These are phyloP conservation scores for Lachnellula cervina DNA, from an alignment of 2,329 filamentous ascomycete genomes.

Conservation along the genomic window DNA sequence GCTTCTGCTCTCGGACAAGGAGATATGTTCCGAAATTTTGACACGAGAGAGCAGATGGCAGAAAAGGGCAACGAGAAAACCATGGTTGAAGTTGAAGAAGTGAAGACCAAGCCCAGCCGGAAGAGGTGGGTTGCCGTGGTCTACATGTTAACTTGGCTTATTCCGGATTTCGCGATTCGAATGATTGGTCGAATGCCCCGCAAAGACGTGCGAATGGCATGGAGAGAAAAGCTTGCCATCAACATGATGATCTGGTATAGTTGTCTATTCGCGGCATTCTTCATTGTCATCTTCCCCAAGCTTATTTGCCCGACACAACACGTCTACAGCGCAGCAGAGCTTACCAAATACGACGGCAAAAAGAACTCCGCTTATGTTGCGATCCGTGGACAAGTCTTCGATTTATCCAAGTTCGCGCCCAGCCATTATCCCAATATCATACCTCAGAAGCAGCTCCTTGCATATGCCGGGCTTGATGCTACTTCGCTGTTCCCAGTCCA, in stretches of 20 bases:
- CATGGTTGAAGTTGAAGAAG: conserved; percentile 84
- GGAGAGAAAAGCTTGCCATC: conserved; percentile 97
- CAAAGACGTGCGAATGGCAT: conserved; percentile 90
- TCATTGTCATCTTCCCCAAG: conserved; percentile 82
- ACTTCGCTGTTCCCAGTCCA: conserved; percentile 88
- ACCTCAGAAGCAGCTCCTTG: conserved; percentile 56
- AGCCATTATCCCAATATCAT: conserved; percentile 69
- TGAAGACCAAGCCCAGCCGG: conserved; percentile 69
- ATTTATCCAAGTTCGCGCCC: conserved; percentile 68
- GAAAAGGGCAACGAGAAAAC: conserved; percentile 91
- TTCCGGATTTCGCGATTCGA: conserved; percentile 79
- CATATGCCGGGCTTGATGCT: conserved; percentile 85
- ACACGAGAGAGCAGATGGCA: conserved; percentile 89
- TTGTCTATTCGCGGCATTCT: conserved; percentile 74
- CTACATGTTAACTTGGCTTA: conserved; percentile 76
- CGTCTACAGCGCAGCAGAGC: conserved; percentile 75
- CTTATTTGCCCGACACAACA: conserved; percentile 89
- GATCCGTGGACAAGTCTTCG: conserved; percentile 85
- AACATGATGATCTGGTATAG: conserved; percentile 94
- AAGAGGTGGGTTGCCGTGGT: conserved; percentile 89
- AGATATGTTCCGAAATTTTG: conserved; percentile 97
- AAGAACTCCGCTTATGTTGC: conserved; percentile 62
- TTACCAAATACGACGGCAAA: conserved; percentile 70
- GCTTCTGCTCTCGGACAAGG: conserved; percentile 85
- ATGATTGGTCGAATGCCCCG: conserved; percentile 78